phyloP scores from a whole-genome alignment of 2,329 filamentous ascomycete genomes.

The Penicillium freii region DNA sequence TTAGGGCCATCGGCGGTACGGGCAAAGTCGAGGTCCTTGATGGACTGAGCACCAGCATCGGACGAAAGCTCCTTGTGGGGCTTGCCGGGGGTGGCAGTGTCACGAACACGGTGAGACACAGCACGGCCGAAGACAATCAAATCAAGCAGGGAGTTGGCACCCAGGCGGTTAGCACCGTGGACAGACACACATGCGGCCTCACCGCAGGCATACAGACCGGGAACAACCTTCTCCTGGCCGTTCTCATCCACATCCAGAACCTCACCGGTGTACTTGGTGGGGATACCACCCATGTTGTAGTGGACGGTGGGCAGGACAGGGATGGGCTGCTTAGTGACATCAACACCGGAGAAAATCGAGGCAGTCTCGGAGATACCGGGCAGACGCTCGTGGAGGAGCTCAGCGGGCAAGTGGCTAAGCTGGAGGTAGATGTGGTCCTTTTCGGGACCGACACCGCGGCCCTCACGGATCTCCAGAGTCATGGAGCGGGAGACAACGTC shows the following conservation, averaged over 20 bases:
- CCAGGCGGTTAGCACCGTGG: conserved; percentile 95
- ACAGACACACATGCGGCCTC: conserved; percentile 97
- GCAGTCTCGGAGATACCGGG: conserved; percentile 98
- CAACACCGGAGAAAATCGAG: conserved; percentile 94
- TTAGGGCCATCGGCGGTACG: conserved; percentile 81
- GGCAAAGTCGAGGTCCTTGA: conserved; percentile 79
- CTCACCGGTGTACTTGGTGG: conserved; percentile 95
- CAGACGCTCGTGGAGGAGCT: conserved; percentile 91
- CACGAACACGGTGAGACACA: conserved; percentile 93
- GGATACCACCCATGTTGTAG: conserved; percentile 99
- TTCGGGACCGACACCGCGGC: conserved; percentile 91
- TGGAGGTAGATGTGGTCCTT: conserved; percentile 99
- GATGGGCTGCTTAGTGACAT: conserved; percentile 95
- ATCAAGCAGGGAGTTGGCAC: conserved; percentile 97
- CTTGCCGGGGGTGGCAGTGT: conserved; percentile 82
- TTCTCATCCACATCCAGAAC: conserved; percentile 82
- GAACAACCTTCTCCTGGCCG: conserved; percentile 89
- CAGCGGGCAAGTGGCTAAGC: conserved; percentile 87
- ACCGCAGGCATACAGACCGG: conserved; percentile 92
- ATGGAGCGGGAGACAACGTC: conserved; percentile 97
- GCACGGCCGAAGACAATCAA: conserved; percentile 96
- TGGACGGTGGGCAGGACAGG: conserved; percentile 95
- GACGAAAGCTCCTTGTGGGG: conserved; percentile 76
- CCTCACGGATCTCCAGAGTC: conserved; percentile 97
- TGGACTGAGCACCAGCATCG: conserved; percentile 85